phyloP scores from a whole-genome alignment of 176 grass and related monocot species.

The Bolboschoenus planiculmis region DNA sequence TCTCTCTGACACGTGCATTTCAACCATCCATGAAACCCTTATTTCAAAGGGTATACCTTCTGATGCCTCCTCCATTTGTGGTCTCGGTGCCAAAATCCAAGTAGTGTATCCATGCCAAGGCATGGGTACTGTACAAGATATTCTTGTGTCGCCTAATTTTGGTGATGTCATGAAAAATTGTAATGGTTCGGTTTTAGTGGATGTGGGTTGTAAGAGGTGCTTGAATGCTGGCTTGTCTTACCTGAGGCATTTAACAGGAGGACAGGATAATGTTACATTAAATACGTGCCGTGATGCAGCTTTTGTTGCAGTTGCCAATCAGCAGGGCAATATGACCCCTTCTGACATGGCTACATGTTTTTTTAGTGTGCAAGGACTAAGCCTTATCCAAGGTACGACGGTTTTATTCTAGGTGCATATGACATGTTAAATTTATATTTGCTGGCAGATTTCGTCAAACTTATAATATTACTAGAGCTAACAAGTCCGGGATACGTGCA shows the following conservation, averaged over 20 bases:
- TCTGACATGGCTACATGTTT: slow-evolving; percentile 62
- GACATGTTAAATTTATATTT: background rate
- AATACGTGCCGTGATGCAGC: slow-evolving; percentile 81
- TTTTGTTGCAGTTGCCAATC: slow-evolving; percentile 75
- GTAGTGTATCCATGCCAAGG: slow-evolving; percentile 71
- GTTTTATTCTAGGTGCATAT: slow-evolving; percentile 18
- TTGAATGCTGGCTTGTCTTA: slow-evolving; percentile 89
- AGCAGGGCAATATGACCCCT: slow-evolving; percentile 52
- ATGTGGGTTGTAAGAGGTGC: slow-evolving; percentile 69
- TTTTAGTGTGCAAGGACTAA: slow-evolving; percentile 76
- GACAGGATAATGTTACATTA: slow-evolving; percentile 80
- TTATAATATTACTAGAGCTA: background rate
- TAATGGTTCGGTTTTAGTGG: slow-evolving; percentile 39
- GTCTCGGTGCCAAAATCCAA: slow-evolving; percentile 76
- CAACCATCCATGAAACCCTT: slow-evolving; percentile 54
- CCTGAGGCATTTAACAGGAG: slow-evolving; percentile 74
- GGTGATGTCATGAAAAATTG: slow-evolving; percentile 59
- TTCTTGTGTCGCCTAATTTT: slow-evolving; percentile 80
- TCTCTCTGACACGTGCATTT: slow-evolving; percentile 50
- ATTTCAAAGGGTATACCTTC: slow-evolving; percentile 48
- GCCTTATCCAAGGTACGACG: slow-evolving; percentile 60
- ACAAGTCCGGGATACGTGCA: background rate
- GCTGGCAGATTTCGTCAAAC: background rate
- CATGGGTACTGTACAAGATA: slow-evolving; percentile 65
- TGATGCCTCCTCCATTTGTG: slow-evolving; percentile 56